Base-by-base conservation (phyloP, 768 basidiomycete genomes). In the Rhizopogon rudus region DNA sequence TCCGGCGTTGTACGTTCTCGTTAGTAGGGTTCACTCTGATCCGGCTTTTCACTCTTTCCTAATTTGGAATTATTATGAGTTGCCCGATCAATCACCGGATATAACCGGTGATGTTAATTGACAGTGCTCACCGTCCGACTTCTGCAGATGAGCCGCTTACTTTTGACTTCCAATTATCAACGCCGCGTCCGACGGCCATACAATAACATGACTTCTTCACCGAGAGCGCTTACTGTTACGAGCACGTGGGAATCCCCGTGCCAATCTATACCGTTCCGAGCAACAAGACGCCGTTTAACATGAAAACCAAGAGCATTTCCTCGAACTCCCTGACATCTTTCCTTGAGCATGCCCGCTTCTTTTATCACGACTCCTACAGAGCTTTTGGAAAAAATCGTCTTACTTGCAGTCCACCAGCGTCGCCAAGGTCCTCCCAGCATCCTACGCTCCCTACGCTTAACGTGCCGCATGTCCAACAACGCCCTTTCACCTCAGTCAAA, bases 321-420 rank as follows among this genome's bases (percentile, higher is more conserved):
- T 54, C 56, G 54, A 57, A 49, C 57, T 62, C 50, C 4, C 25
- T 25, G 25, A 54, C 44, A 42, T 61, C 52, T 37, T 41, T 53
- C 25, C 52, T 54, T 43, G 55, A 62, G 63, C 35, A 76, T 78
- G 75, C 54, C 68, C 57, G 53, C 53, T 45, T 62, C 68, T 55
- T 57, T 73, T 31, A 58, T 72, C 48, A 57, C 67, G 33, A 63
- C 65, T 41, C 68, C 73, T n/a, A 66, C 60, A 13, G 66, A 72
- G 56, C 57, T 73, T 20, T 58, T 77, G 37, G 71, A 73, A 49
- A 67, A 71, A 25, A 71, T 76, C 37, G 63, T 64, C 22, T 62
- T 73, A 20, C 67, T 65, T 56, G 63, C 72, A 14, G 63, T 69
- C 51, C 58, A 60, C 35, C 63, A 64, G 43, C 54, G 67, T 14